phyloP scores from a whole-genome alignment of 129 eudicot genomes.

The Artemisia tridentata region DNA sequence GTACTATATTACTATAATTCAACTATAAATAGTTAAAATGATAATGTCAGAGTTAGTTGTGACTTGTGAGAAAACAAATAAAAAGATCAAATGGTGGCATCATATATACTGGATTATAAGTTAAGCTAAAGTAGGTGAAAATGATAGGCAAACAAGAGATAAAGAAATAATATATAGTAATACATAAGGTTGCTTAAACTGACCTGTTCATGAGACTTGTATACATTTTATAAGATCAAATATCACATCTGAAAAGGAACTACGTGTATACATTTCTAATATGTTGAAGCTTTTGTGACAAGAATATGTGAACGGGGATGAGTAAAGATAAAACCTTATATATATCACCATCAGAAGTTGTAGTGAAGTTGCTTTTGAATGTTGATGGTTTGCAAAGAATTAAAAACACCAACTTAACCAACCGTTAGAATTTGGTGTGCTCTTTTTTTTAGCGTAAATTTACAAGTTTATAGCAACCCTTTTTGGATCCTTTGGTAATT shows the following conservation, averaged over 20 bases:
- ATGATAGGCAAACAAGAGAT: constrained; percentile 36
- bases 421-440: constrained; percentile 19
- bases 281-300: constrained; percentile 17
- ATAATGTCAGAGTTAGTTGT: constrained; percentile 40
- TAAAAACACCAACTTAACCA: not conserved
- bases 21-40: constrained; percentile 3
- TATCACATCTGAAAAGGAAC: constrained; percentile 50
- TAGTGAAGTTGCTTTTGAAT: constrained; percentile 32
- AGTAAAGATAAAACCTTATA: constrained; percentile 23
- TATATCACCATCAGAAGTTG: constrained; percentile 30
- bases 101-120: constrained; percentile 55
- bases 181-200: constrained; percentile 28
- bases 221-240: constrained; percentile 22
- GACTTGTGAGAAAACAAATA: constrained; percentile 34
- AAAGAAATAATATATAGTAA: constrained; percentile 19
- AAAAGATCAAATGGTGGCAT: constrained; percentile 38
- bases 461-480: not conserved
- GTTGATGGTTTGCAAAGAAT: constrained; percentile 11
- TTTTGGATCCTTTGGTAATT: not conserved
- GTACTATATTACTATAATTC: not conserved
- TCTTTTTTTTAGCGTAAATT: constrained; percentile 13
- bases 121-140: constrained; percentile 58
- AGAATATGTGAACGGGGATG: not conserved
- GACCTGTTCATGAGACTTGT: constrained; percentile 33
- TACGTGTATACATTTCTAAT: constrained; percentile 11